phyloP scores from a whole-genome alignment of 495 filamentous ascomycete species.

The Xylona heveae region DNA sequence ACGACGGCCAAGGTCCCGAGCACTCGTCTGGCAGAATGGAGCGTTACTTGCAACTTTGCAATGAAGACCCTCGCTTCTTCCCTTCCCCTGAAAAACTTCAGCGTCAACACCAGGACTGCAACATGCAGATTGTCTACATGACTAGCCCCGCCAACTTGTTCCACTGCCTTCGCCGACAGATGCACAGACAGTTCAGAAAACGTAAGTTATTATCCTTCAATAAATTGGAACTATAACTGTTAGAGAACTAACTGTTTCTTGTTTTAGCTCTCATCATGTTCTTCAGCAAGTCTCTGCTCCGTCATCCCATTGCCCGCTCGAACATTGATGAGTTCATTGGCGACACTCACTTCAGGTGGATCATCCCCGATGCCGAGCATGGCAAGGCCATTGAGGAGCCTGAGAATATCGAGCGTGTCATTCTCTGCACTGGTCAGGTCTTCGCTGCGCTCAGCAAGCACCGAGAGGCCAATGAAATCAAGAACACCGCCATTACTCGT shows the following conservation, averaged over 20 bases:
- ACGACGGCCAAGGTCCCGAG: slow-evolving; percentile 95
- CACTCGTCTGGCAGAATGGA: slow-evolving; percentile 97
- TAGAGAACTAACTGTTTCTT: background rate
- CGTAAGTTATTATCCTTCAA: slow-evolving; percentile 33
- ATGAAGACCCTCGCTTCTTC: slow-evolving; percentile 91
- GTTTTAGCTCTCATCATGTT: slow-evolving; percentile 69
- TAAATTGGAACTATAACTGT: background rate
- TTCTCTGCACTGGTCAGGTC: slow-evolving; percentile 88
- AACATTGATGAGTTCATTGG: slow-evolving; percentile 73
- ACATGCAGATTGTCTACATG: slow-evolving; percentile 96
- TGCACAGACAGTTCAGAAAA: slow-evolving; percentile 98
- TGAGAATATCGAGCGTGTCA: slow-evolving; percentile 80
- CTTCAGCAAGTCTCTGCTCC: slow-evolving; percentile 89
- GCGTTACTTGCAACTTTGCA: slow-evolving; percentile 90
- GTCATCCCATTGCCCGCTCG: slow-evolving; percentile 80
- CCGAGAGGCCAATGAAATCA: slow-evolving; percentile 62
- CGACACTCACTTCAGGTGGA: slow-evolving; percentile 87
- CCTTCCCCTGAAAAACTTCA: slow-evolving; percentile 71
- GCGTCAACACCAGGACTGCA: slow-evolving; percentile 97
- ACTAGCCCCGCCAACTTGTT: slow-evolving; percentile 85
- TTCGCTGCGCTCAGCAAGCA: slow-evolving; percentile 80
- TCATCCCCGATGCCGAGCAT: slow-evolving; percentile 78
- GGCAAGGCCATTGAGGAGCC: slow-evolving; percentile 46
- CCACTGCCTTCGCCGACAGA: slow-evolving; percentile 89
- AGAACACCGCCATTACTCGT: slow-evolving; percentile 79